Evolutionary conservation across 2,329 filamentous ascomycete genomes (phyloP), one percentile per base, ranked within the genome.

Genomic region (Cyphellophora attinorum): DNA sequence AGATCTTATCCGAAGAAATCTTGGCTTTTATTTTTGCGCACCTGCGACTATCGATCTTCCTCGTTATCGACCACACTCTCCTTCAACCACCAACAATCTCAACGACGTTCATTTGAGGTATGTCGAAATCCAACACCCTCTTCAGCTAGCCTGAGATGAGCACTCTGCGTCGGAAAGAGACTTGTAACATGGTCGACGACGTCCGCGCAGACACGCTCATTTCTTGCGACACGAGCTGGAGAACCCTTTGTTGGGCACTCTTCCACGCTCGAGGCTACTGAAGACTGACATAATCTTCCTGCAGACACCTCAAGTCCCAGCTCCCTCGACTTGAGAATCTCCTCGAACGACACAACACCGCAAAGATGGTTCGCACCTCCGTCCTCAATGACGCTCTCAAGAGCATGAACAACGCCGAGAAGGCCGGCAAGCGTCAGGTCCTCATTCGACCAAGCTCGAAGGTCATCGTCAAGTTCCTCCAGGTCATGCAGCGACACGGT

Each of bases 401-500:
- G 68, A 76, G 79, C 75, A 96, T 98, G 82, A 98, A 98, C 86
- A 98, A 98, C 70, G 91, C 91, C 76, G 93, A 98, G 80, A 96
- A 98, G 83, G 76, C 84, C 57, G 91, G 91, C 74, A 96, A 96
- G 83, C 88, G 91, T 63, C 91, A 98, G 75, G 91, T 96, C 64
- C 62, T 98, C 67, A 95, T 98, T 77, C 81, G 88, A 60, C 91
- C 93, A 57, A 83, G 78, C 67, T 96, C 91, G 69, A 98, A 98
- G 84, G 91, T 98, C 76, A 98, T 98, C 60, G 73, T 93, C 76
- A 96, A 96, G 79, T 98, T 96, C 81, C 76, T 98, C 63, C 76
- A 76, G 64, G 89, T 96, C 67, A 98, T 98, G 91, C 91, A 98
- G 76, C 85, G 84, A 70, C 91, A 98, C 74, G 91, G 91, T 96